Evolutionary conservation across 129 eudicot species (phyloP).

Genomic region (Flaveria brownii): DNA sequence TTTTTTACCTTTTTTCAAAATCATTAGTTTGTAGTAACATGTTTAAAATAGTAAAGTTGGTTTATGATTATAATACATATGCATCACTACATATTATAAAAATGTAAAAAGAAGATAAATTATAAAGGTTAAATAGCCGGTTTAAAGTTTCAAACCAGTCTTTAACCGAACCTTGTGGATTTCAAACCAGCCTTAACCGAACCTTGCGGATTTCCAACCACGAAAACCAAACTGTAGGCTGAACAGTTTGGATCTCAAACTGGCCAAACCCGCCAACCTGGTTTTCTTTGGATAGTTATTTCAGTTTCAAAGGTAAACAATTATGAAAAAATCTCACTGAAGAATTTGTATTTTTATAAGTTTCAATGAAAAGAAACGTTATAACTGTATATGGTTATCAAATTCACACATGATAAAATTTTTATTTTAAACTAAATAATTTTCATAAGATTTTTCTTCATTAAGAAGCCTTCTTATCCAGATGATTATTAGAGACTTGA

Average conservation of each 20-base stretch:
- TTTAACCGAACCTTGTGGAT: no score
- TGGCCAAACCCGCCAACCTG: neutral
- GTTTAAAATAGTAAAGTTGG: neutral
- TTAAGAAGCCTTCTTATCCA: neutral
- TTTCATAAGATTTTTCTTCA: neutral
- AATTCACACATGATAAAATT: conserved; percentile 1
- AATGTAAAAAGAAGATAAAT: no score
- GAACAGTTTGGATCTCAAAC: neutral
- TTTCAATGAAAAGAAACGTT: neutral
- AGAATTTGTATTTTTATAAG: neutral
- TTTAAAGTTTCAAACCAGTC: neutral
- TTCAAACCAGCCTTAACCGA: neutral
- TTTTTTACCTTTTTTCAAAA: neutral
- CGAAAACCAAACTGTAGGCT: neutral
- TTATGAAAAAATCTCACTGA: neutral
- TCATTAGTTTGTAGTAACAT: neutral
- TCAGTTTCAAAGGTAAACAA: neutral
- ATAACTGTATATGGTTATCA: neutral
- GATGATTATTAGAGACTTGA: neutral
- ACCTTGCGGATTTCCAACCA: neutral
- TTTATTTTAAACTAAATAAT: neutral
- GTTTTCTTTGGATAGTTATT: neutral
- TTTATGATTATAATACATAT: neutral
- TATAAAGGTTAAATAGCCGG: neutral
- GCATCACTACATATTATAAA: no score